Base-by-base conservation (phyloP, 2,329 filamentous ascomycete genomes). In the Hymenoscyphus linearis region DNA sequence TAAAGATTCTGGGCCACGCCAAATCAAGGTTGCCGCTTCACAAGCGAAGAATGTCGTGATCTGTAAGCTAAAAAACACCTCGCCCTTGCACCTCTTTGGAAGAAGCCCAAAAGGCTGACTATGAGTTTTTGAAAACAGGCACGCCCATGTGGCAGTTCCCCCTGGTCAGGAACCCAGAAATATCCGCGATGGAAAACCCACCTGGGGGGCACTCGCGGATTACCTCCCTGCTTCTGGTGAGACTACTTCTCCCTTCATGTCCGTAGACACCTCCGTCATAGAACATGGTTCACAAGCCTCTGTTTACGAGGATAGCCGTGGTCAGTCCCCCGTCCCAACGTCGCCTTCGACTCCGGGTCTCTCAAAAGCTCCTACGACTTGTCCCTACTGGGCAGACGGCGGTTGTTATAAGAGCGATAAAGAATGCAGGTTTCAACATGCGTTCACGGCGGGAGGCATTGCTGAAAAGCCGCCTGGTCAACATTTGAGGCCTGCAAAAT, bases 41-140 rank as follows among this genome's bases (percentile, higher is more conserved):
- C 60, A 0, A 65, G 64, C 18, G 66, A 66, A 55, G 67, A 70
- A 63, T 71, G 69, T 52, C 63, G 66, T 1, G 62, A 70, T 47
- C 59, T 70, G 2, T 68, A 70, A 52, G 62, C 58, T 5, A 31
- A 31, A 31, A 31, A 9, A 31, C n/a, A n/a, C n/a, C n/a, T 1
- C 31, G 31, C 31, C 31, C 31, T 31, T 31, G 31, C 31, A 5
- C 10, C 31, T 31, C 31, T 31, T 31, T 31, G 31, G 31, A 31
- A 31, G n/a, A n/a, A 31, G 6, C 10, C 31, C 31, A 5, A 31
- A 31, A 9, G 10, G 10, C 31, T 31, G 31, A 31, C 31, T 9
- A 31, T 9, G 31, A 31, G 31, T 7, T 31, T 9, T 31, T 31
- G 31, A 31, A 31, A 31, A n/a, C 36, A 58, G 55, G 5, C 65